phyloP scores from a whole-genome alignment of 176 grass and related monocot species.

The Pharus latifolius region DNA sequence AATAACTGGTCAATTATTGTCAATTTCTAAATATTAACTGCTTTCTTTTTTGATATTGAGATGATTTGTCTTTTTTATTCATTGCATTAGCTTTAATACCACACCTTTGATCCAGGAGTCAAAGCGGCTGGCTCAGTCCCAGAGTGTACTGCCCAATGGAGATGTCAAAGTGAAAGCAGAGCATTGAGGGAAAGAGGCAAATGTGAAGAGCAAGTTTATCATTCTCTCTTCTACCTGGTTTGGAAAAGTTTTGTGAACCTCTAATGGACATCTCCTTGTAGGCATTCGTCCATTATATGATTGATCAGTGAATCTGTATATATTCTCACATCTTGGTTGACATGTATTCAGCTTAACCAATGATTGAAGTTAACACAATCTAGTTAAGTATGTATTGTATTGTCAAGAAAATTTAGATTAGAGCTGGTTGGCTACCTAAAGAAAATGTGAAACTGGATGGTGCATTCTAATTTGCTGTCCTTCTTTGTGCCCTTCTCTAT shows the following conservation, averaged over 20 bases:
- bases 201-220: neutral
- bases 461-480: neutral
- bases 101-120: slow-evolving; percentile 45
- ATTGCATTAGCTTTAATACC: neutral
- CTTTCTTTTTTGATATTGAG: neutral
- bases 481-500: no score
- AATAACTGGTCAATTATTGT: no score
- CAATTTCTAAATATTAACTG: no score
- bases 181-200: slow-evolving; percentile 30
- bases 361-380: neutral
- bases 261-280: neutral
- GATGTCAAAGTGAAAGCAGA: slow-evolving; percentile 77
- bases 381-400: neutral
- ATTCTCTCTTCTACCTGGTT: neutral
- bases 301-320: neutral
- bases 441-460: neutral
- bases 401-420: neutral
- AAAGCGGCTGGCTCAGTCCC: slow-evolving; percentile 67
- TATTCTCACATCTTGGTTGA: neutral
- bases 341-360: neutral
- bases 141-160: slow-evolving; percentile 63
- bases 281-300: neutral
- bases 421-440: neutral
- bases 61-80: neutral
- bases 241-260: slow-evolving; percentile 6